These are phyloP conservation scores for Colletotrichum abscissum DNA, from an alignment of 2,329 filamentous ascomycete genomes.

Conservation along the genomic window DNA sequence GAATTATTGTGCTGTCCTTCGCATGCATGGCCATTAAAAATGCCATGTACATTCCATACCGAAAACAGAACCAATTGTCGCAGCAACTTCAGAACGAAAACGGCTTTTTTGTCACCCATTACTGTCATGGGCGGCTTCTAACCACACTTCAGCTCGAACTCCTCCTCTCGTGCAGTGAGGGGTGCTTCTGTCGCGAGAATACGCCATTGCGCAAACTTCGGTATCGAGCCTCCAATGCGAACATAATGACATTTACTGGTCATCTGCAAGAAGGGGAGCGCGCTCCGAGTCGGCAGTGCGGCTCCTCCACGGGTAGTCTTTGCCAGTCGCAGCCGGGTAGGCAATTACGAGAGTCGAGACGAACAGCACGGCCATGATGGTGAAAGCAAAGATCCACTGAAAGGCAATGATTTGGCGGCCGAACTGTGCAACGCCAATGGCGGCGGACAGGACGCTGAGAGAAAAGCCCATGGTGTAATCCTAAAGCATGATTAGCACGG, in stretches of 20 bases:
- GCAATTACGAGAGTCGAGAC: slow-evolving; percentile 74
- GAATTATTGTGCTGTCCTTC: slow-evolving; percentile 10
- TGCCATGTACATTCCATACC: slow-evolving; percentile 26
- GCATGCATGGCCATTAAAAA: slow-evolving; percentile 10
- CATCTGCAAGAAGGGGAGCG: slow-evolving; percentile 69
- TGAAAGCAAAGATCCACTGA: slow-evolving; percentile 94
- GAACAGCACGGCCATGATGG: slow-evolving; percentile 82
- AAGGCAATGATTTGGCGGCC: slow-evolving; percentile 78
- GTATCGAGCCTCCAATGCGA: neutral
- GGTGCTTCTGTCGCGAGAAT: neutral
- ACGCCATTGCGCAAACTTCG: neutral
- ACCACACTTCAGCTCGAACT: neutral
- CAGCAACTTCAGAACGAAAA: neutral
- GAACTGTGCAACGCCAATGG: slow-evolving; percentile 84
- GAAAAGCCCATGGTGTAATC: slow-evolving; percentile 84
- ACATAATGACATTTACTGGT: slow-evolving; percentile 35
- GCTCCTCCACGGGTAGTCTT: slow-evolving; percentile 62
- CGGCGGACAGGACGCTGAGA: slow-evolving; percentile 77
- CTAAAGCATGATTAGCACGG: slow-evolving; percentile 44
- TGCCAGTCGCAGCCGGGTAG: slow-evolving; percentile 71
- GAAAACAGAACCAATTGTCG: neutral
- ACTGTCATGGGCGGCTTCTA: neutral
- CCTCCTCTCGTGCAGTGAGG: neutral
- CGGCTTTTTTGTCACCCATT: neutral
- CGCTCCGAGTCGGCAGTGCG: slow-evolving; percentile 65